These are phyloP conservation scores for Pisolithus orientalis DNA, from an alignment of 768 basidiomycete species.

Conservation along the genomic window DNA sequence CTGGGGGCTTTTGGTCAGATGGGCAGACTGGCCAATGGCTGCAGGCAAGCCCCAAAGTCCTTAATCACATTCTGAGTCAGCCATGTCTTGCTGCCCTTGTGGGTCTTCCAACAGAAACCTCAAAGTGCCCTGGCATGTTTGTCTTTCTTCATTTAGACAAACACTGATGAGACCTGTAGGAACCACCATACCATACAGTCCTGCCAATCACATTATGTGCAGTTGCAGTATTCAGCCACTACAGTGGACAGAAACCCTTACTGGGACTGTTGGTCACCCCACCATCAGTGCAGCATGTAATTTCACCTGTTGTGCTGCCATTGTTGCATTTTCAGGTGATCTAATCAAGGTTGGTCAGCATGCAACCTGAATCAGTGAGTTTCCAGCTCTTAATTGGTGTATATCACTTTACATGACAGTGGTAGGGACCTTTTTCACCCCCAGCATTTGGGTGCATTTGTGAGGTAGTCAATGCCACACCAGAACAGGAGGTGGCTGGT, in stretches of 20 bases:
- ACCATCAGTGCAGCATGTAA: background rate
- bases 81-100: background rate
- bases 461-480: background rate
- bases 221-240: background rate
- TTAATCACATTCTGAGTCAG: background rate
- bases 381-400: background rate
- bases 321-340: background rate
- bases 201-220: background rate
- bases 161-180: background rate
- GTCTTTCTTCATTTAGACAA: background rate
- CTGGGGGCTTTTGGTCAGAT: constrained; percentile 14
- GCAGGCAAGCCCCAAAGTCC: background rate
- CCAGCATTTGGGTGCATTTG: background rate
- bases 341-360: background rate
- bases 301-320: background rate
- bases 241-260: background rate
- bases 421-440: background rate
- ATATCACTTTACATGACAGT: background rate
- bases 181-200: background rate
- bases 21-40: constrained; percentile 1
- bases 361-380: background rate
- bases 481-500: background rate
- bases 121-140: background rate
- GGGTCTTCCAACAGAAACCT: background rate
- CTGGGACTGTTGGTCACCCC: background rate